These are phyloP conservation scores for Thermomucor indicae-seudaticae DNA, from an alignment of 371 early-diverging fungal genomes.

Conservation along the genomic window DNA sequence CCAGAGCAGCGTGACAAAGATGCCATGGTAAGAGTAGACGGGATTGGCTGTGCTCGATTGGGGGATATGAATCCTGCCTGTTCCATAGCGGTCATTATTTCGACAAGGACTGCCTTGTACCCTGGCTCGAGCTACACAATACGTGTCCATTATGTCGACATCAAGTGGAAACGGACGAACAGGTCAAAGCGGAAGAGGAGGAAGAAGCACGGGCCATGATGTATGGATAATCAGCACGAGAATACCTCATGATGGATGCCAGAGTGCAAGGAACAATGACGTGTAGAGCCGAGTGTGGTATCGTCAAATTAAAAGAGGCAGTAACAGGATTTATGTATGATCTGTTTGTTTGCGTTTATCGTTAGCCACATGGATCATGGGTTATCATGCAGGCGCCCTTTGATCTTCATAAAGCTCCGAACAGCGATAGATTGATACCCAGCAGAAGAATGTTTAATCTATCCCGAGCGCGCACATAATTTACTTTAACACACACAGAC, in stretches of 20 bases:
- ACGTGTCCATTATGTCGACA: slow-evolving; percentile 61
- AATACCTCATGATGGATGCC: too few species aligned
- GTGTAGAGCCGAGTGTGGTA: too few species aligned
- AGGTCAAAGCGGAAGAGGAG: slow-evolving; percentile 42
- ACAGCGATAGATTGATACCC: neutral
- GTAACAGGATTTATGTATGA: neutral
- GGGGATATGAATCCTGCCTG: neutral
- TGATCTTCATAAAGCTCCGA: neutral
- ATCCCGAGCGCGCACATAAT: too few species aligned
- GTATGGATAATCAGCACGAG: slow-evolving; percentile 30
- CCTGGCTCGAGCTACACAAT: slow-evolving; percentile 56
- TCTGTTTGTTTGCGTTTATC: neutral
- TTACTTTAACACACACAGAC: too few species aligned
- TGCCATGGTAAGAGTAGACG: slow-evolving; percentile 41
- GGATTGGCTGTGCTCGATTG: neutral
- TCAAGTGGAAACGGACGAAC: slow-evolving; percentile 46
- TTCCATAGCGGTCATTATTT: slow-evolving; percentile 47
- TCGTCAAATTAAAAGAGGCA: too few species aligned
- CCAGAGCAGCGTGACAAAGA: slow-evolving; percentile 27
- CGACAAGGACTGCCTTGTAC: slow-evolving; percentile 53
- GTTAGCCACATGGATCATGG: neutral
- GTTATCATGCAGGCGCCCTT: neutral
- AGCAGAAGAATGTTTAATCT: too few species aligned
- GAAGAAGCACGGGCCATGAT: slow-evolving; percentile 42
- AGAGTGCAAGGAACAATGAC: too few species aligned